Evolutionary conservation across 2,329 filamentous ascomycete species (phyloP).

Genomic region (Penicillium sp.): DNA sequence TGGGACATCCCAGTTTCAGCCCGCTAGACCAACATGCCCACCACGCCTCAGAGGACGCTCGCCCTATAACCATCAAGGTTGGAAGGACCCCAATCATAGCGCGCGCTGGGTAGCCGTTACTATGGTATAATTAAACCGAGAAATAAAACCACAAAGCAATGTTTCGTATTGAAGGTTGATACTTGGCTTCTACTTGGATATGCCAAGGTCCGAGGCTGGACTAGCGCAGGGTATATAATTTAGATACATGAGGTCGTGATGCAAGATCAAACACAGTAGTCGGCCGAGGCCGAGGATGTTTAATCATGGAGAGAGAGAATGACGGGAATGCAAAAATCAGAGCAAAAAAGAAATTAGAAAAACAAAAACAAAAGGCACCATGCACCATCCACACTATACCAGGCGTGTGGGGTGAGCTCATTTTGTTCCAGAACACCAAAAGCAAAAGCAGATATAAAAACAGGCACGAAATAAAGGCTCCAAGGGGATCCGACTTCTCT

Average conservation of each 20-base stretch:
- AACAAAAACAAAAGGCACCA: neutral
- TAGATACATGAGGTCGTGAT: constrained; percentile 26
- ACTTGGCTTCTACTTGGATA: neutral
- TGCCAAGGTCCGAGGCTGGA: constrained; percentile 4
- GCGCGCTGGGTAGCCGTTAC: neutral
- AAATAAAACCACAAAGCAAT: neutral
- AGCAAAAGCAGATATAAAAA: constrained; percentile 2
- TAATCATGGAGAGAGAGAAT: neutral
- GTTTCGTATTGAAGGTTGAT: neutral
- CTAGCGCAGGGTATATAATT: constrained; percentile 17
- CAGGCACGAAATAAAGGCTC: neutral
- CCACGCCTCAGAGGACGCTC: neutral
- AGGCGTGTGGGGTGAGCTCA: neutral
- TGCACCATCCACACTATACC: neutral
- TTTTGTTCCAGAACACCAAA: constrained; percentile 15
- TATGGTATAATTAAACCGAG: neutral
- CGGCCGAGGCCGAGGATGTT: neutral
- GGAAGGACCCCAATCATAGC: neutral
- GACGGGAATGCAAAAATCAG: neutral
- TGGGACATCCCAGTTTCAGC: too few relatives aligned
- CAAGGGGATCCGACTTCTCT: neutral
- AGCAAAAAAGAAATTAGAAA: neutral
- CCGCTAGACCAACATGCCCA: neutral
- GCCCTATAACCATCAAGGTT: neutral
- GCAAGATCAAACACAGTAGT: constrained; percentile 9